Evolutionary conservation across 2,329 filamentous ascomycete genomes (phyloP), one percentile per base, ranked within the genome.

Genomic region (Xylaria sp.): DNA sequence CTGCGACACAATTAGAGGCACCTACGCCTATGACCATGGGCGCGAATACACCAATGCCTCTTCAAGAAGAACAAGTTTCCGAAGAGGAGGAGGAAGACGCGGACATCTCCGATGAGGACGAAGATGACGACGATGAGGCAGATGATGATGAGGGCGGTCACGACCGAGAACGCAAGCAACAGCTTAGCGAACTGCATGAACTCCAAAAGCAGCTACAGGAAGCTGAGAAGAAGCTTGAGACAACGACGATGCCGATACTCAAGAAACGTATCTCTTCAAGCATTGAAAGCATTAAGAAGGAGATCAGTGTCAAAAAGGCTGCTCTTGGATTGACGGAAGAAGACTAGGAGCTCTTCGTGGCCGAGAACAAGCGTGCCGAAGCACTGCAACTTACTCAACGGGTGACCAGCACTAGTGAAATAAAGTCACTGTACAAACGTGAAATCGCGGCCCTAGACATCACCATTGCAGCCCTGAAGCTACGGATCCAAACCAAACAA

Each of bases 91-190:
- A 73, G 2, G 74, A 73, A 6, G 74, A 80, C 9, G 80, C 79
- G 8, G 75, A 78, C 3, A 79, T 81, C 19, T 79, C 79, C 8
- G 81, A 83, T 11, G 80, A 82, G 25, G 81, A 82, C 5, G 83
- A 84, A 1, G 81, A 81, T 4, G 81, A 82, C 11, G 83, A 82
- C 33, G 82, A 84, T 3, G 83, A 84, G 43, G 75, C 82, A 13
- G 84, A 86, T 56, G 83, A 84, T 25, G 84, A 86, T 51, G 77
- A 83, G 61, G 78, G 80, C 41, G 80, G 80, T 47, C 80, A 85
- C 63, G 77, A 82, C 63, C 80, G 84, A 64, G 83, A 84, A 62
- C 80, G 85, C 63, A 80, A 82, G 67, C 83, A 83, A 67, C 84
- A 86, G 65, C 82, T 86, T 53, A 76, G 79, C 49, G 79, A 82